Base-by-base conservation (phyloP, 176 grass and related monocot species). In the Aechmea fasciata region DNA sequence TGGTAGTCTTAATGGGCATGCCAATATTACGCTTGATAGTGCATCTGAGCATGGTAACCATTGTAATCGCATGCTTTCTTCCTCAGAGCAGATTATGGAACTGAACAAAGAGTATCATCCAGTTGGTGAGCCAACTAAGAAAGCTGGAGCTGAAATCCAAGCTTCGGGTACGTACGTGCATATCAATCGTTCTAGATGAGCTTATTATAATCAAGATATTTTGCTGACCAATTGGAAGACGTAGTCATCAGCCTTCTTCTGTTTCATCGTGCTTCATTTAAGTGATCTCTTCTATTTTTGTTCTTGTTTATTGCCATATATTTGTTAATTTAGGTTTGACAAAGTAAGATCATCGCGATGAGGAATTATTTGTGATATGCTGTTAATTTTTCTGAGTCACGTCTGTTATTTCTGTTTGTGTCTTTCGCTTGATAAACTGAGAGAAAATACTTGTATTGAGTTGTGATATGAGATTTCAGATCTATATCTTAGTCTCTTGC, bases 61-160 rank as follows among this genome's bases (percentile, higher is more conserved):
- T 49, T 57, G 50, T 80, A 15, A 72, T 75, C 8, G 29, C 57
- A 66, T 91, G 52, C 74, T 80, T 74, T 80, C 82, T 41, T 89
- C 76, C 25, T 96, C 83, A 57, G 81, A 82, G 19, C 92, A 96
- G 69, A 61, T 73, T 20, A 48, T 91, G 77, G 48, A 87, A 71
- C 67, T 80, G 53, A 85, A 57, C 78, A 75, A 80, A 52, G 85
- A 96, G 23, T 87, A 88, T 75, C 61, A 73, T 49, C 92, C 88
- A 4, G 88, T 91, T 86, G 92, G 92, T 52, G 76, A 89, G 63
- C 88, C 88, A 78, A 62, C 84, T 19, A 87, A 89, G 71, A 96
- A 96, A 87, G 76, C 77, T 64, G 92, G 85, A 87, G 88, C 85
- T 81, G 92, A 91, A 86, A 80, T 89, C 52, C 92, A 96, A 87